These are phyloP conservation scores for Catenaria anguillulae DNA, from an alignment of 371 early-diverging fungal species.

Conservation along the genomic window DNA sequence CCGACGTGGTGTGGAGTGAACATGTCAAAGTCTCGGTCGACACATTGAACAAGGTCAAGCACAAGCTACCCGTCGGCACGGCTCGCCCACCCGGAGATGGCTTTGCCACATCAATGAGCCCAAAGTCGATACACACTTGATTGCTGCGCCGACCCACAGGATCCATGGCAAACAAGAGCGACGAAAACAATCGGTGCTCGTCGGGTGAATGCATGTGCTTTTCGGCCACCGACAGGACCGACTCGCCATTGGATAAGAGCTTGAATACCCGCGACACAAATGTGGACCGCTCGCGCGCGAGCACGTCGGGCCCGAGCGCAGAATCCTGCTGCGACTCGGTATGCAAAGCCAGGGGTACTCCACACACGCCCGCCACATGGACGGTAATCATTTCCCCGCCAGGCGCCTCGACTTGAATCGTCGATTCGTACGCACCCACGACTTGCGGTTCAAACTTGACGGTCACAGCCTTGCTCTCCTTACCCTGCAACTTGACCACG, in stretches of 20 bases:
- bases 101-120: neutral
- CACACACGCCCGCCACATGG: constrained; percentile 25
- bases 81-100: too few species aligned
- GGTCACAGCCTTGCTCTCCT: constrained; percentile 21
- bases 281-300: constrained; percentile 30
- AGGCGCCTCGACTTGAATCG: constrained; percentile 27
- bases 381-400: constrained; percentile 33
- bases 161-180: constrained; percentile 1
- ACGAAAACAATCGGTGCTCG: constrained; percentile 3
- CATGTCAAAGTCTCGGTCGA: constrained; percentile 23
- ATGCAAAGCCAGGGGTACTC: constrained; percentile 34
- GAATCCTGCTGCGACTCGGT: constrained; percentile 29
- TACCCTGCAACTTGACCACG: constrained; percentile 22
- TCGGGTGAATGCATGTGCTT: neutral
- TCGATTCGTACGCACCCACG: constrained; percentile 26
- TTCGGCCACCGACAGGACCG: neutral
- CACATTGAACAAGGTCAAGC: constrained; percentile 34
- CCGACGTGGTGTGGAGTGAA: constrained; percentile 24
- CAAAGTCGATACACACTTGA: neutral
- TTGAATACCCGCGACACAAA: constrained; percentile 17
- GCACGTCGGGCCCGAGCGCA: constrained; percentile 20
- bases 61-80: constrained; percentile 3
- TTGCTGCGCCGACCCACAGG: neutral
- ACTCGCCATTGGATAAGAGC: neutral
- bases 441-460: constrained; percentile 29